These are phyloP conservation scores for Allomyces javanicus DNA, from an alignment of 192 early-diverging fungal genomes.

Conservation along the genomic window DNA sequence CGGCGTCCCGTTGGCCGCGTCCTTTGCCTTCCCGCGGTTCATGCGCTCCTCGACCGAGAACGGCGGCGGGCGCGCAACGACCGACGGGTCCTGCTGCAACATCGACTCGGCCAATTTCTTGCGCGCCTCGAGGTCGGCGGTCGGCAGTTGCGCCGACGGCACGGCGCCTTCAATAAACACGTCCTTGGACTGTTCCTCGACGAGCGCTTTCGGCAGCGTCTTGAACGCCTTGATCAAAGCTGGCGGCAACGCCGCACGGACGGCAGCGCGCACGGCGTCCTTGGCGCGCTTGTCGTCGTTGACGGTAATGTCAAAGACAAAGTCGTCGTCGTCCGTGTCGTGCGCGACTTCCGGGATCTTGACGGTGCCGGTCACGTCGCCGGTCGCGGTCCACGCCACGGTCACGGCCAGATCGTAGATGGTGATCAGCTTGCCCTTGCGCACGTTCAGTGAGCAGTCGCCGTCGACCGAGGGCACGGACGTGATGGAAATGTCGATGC, in stretches of 20 bases:
- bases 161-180: background rate
- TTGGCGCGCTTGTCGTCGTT: conserved; percentile 25
- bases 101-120: conserved; percentile 11
- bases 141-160: background rate
- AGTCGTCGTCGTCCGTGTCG: conserved; percentile 63
- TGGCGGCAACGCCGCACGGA: conserved; percentile 45
- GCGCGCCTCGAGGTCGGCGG: conserved; percentile 51
- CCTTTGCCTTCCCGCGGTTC: conserved; percentile 7
- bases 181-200: conserved; percentile 12
- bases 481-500: conserved; percentile 29
- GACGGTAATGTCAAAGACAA: conserved; percentile 55
- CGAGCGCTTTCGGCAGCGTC: conserved; percentile 47
- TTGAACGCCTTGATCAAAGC: conserved; percentile 35
- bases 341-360: conserved; percentile 77
- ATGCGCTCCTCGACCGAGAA: conserved; percentile 3
- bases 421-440: conserved; percentile 88
- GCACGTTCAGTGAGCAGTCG: conserved; percentile 83
- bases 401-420: conserved; percentile 76
- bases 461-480: conserved; percentile 50
- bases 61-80: conserved; percentile 1
- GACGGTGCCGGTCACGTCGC: conserved; percentile 52
- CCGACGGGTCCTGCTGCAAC: conserved; percentile 11
- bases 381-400: conserved; percentile 36
- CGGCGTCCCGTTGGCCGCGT: conserved; percentile 8
- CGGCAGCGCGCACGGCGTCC: conserved; percentile 41